Percentiles rank a stretch among this genome's conserved stretches.
phyloP scores from a whole-genome alignment of 345 rosid species.

The Ceriops decandra region DNA sequence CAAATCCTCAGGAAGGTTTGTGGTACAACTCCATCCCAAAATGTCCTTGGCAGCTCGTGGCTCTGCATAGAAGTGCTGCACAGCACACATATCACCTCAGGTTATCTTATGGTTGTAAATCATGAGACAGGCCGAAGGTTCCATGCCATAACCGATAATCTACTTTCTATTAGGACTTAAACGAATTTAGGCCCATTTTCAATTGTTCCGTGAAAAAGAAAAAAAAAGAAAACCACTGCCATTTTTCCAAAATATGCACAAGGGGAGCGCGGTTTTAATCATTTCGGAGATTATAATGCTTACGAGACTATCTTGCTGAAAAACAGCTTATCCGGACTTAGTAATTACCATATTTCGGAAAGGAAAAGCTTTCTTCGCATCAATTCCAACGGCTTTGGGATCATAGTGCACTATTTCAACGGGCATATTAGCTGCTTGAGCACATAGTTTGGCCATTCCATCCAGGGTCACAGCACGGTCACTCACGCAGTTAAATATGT shows the following conservation, averaged over 20 bases:
- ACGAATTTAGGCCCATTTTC: no score
- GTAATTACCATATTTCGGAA: slow-evolving; percentile 78
- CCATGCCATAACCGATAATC: no score
- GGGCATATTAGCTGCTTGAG: slow-evolving; percentile 68
- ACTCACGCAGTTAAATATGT: slow-evolving; percentile 83
- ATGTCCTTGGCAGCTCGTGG: slow-evolving; percentile 91
- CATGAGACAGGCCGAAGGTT: no score
- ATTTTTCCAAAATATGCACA: not conserved
- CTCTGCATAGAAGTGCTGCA: slow-evolving; percentile 92
- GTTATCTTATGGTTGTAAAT: not conserved
- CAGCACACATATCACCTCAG: not conserved
- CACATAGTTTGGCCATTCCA: slow-evolving; percentile 93
- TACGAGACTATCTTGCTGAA: not conserved
- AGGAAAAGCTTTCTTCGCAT: slow-evolving; percentile 92
- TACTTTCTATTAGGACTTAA: no score
- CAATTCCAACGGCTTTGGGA: slow-evolving; percentile 77
- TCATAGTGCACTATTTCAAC: slow-evolving; percentile 82
- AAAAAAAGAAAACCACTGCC: not conserved
- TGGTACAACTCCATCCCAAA: slow-evolving; percentile 65
- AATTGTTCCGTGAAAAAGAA: no score
- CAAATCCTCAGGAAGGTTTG: slow-evolving; percentile 78
- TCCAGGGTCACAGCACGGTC: slow-evolving; percentile 91
- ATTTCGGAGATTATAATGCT: not conserved
- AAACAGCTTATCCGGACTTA: not conserved
- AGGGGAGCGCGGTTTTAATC: not conserved